Conservation (phyloP, 2,329 filamentous ascomycete species). For the Penicillium brevicompactum region DNA sequence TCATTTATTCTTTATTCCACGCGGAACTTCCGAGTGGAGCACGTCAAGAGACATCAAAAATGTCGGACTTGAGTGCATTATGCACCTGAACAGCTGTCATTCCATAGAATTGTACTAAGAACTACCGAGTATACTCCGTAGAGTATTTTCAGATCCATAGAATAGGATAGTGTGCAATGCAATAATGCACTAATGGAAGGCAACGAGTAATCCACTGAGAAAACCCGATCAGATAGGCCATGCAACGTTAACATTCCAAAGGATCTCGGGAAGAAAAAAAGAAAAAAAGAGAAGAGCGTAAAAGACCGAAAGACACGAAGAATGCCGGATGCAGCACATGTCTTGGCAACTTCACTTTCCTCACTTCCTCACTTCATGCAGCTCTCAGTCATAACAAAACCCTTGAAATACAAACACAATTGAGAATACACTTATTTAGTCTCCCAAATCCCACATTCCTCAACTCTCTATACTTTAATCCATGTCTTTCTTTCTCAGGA, state of each 20-base stretch:
- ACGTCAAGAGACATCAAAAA: slow-evolving; percentile 6
- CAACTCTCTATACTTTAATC: not conserved
- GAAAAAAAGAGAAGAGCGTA: too few relatives aligned
- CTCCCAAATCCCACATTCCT: slow-evolving; percentile 5
- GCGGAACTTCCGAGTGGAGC: slow-evolving; percentile 8
- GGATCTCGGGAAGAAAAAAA: not conserved
- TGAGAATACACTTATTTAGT: not conserved
- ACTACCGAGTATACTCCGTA: not conserved
- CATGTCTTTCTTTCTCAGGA: not conserved
- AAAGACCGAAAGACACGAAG: not conserved
- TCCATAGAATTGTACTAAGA: not conserved
- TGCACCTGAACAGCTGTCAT: slow-evolving; percentile 1
- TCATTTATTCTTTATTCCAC: not conserved
- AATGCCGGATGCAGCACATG: slow-evolving; percentile 10
- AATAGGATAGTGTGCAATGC: too few relatives aligned
- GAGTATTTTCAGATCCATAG: too few relatives aligned
- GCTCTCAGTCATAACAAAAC: not conserved
- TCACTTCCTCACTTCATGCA: slow-evolving; percentile 2
- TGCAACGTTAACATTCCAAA: slow-evolving; percentile 9
- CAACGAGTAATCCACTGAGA: too few relatives aligned
- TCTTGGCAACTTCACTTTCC: slow-evolving; percentile 3
- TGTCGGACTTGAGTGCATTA: not conserved
- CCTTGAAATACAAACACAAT: not conserved
- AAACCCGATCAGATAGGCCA: too few relatives aligned
- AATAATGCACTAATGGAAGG: too few relatives aligned